phyloP scores from a whole-genome alignment of 495 filamentous ascomycete species.

The Aspergillus nanangensis region DNA sequence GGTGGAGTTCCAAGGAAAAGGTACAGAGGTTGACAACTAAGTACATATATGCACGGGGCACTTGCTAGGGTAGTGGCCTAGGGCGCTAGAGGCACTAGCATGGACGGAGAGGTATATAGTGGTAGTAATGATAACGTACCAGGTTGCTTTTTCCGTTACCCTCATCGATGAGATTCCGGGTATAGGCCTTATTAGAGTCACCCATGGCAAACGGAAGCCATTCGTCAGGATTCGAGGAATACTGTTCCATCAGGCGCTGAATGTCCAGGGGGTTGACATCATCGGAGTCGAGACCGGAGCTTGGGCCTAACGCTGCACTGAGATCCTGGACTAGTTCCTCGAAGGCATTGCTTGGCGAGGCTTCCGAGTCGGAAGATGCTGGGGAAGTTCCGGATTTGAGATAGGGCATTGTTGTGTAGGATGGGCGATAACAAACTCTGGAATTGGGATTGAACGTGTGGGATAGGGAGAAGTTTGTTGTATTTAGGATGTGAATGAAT shows the following conservation, averaged over 20 bases:
- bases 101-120: too few species aligned
- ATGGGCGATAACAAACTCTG: neutral
- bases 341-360: constrained; percentile 43
- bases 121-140: too few species aligned
- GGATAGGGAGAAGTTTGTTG: too few species aligned
- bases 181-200: constrained; percentile 65
- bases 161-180: constrained; percentile 82
- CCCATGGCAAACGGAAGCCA: constrained; percentile 70
- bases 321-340: constrained; percentile 70
- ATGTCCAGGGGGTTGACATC: constrained; percentile 72
- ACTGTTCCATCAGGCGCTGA: constrained; percentile 63
- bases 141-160: constrained; percentile 91
- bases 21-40: too few species aligned
- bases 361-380: constrained; percentile 8
- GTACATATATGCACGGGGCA: too few species aligned
- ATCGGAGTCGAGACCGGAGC: constrained; percentile 71
- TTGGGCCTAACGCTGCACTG: constrained; percentile 66
- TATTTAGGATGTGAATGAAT: too few species aligned
- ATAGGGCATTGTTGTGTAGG: constrained; percentile 28
- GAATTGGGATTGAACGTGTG: too few species aligned
- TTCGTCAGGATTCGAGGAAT: constrained; percentile 59
- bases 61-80: too few species aligned
- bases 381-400: constrained; percentile 14
- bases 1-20: too few species aligned
- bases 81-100: too few species aligned